These are phyloP conservation scores for Chlorella variabilis DNA, from an alignment of 163 green algal species.

Conservation along the genomic window DNA sequence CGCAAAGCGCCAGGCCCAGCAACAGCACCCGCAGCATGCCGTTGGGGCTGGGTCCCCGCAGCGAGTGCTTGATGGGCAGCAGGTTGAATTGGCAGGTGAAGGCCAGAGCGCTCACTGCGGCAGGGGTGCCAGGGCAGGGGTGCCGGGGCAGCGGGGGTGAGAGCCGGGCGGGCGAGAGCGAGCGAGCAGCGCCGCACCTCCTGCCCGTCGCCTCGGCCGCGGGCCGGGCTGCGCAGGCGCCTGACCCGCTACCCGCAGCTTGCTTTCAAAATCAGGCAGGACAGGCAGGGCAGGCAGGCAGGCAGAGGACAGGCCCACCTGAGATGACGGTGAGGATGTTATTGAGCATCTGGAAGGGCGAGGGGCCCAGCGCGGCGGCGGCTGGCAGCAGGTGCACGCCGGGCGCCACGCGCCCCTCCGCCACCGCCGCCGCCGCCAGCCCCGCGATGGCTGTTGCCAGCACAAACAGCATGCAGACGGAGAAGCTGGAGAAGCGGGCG, in stretches of 20 bases:
- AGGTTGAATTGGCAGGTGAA: slow-evolving; percentile 37
- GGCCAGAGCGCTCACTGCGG: slow-evolving; percentile 7
- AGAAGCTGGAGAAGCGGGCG: slow-evolving; percentile 35
- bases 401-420: slow-evolving; percentile 10
- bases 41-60: slow-evolving; percentile 12
- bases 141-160: no score
- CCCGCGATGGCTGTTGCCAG: slow-evolving; percentile 31
- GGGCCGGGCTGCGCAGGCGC: no score
- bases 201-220: no score
- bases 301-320: neutral
- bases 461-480: slow-evolving; percentile 49
- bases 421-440: slow-evolving; percentile 38
- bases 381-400: slow-evolving; percentile 34
- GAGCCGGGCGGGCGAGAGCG: neutral
- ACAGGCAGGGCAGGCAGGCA: neutral
- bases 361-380: neutral
- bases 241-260: no score
- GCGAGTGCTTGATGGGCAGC: slow-evolving; percentile 35
- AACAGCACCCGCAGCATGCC: slow-evolving; percentile 37
- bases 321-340: slow-evolving; percentile 1
- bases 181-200: neutral
- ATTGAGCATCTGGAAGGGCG: neutral
- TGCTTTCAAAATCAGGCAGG: no score
- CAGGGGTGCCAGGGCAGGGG: no score
- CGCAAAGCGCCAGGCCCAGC: slow-evolving; percentile 25